Base-by-base conservation (phyloP, 331 rosid species). In the Erythrophleum ivorense region DNA sequence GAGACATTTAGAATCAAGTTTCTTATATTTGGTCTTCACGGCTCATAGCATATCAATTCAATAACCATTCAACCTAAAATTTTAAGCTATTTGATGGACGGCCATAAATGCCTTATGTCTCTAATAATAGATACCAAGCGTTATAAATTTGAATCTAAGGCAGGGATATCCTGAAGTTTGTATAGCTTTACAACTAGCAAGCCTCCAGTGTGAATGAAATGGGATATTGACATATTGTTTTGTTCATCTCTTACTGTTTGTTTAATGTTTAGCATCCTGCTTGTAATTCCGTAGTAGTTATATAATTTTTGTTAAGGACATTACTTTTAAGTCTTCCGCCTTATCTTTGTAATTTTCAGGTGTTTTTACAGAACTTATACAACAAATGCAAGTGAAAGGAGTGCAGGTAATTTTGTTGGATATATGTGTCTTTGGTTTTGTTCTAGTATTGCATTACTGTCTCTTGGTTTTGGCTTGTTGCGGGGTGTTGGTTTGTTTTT, bases 341-440 rank as follows among this genome's bases (percentile, higher is more conserved):
- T 71, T 60, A 16, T 46, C 14, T 77, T 89, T 79, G 71, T 60
- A 9, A 43, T 65, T 53, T 86, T 38, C 92, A 96, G 98, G 98
- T 80, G 99, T 96, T 71, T 96, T 96, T 87, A 96, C 98, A 0
- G 99, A 96, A 75, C 99, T 96, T 84, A 88, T 93, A 74, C 98
- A 96, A 87, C 99, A 96, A 89, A 96, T 93, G 97, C 99, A 96
- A 88, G 99, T 96, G 70, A 96, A 93, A 82, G 97, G 97, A 0
- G 92, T 96, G 15, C 99, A 96, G 92, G 99, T 96, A 85, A 55
- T 84, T 78, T 78, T 58, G 15, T 54, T 79, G 33, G 52, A 60
- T 43, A 60, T 49, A 11, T 64, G 54, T 46, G 13, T 29, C 15
- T 59, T 29, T 53, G 15, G 41, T 63, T 66, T 52, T 72, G n/a